Conservation (phyloP, 768 basidiomycete species). For the Boletales sp. region DNA sequence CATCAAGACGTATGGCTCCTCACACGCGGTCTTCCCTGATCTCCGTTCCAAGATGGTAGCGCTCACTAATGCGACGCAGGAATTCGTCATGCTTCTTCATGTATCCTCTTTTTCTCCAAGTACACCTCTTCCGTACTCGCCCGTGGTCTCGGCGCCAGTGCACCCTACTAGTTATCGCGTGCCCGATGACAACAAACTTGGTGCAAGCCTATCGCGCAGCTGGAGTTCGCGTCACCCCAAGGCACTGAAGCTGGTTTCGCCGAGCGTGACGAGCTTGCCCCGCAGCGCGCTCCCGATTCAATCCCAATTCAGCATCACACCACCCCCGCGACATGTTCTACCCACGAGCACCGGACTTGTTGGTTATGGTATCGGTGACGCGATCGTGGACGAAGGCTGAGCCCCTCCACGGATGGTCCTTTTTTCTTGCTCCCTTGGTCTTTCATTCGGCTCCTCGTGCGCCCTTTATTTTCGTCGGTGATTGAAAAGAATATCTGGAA, state of each 20-base stretch:
- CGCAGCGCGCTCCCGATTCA: slow-evolving; percentile 55
- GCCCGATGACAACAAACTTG: slow-evolving; percentile 47
- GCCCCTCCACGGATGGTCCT: slow-evolving; percentile 21
- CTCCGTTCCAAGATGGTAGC: slow-evolving; percentile 70
- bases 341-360: slow-evolving; percentile 1
- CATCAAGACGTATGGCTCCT: slow-evolving; percentile 60
- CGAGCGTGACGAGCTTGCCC: slow-evolving; percentile 34
- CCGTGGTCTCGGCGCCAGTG: slow-evolving; percentile 38
- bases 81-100: slow-evolving; percentile 82
- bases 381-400: slow-evolving; percentile 28
- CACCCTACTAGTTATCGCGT: slow-evolving; percentile 22
- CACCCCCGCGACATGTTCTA: slow-evolving; percentile 19
- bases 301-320: slow-evolving; percentile 41
- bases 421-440: slow-evolving; percentile 1
- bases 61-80: slow-evolving; percentile 81
- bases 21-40: slow-evolving; percentile 52
- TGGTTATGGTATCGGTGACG: slow-evolving; percentile 13
- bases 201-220: slow-evolving; percentile 54
- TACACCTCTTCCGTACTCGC: slow-evolving; percentile 57
- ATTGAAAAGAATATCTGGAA: slow-evolving; percentile 15
- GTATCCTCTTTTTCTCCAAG: slow-evolving; percentile 76
- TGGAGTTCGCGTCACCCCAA: slow-evolving; percentile 51
- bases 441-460: neutral
- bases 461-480: slow-evolving; percentile 3
- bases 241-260: slow-evolving; percentile 35